Evolutionary conservation across 352 stramenopile species (phyloP).

Genomic region (Phytophthora citrophthora): DNA sequence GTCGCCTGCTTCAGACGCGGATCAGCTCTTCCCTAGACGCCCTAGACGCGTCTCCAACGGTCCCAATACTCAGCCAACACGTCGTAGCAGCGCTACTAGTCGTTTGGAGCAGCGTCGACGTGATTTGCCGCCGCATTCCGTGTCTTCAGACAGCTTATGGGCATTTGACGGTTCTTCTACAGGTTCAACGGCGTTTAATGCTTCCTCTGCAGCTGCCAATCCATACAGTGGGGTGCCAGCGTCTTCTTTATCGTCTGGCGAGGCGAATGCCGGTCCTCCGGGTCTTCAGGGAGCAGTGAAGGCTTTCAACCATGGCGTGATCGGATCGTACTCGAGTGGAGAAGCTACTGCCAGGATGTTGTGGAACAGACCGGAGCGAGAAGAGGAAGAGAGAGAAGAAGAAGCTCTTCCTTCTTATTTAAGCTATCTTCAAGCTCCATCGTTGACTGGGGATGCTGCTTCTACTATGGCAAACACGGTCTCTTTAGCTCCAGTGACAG

Average conservation of each 20-base stretch:
- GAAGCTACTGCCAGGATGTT: conserved; percentile 43
- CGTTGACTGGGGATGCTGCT: conserved; percentile 14
- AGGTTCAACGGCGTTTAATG: conserved; percentile 10
- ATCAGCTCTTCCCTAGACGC: conserved; percentile 33
- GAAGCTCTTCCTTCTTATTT: conserved; percentile 76
- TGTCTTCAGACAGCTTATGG: conserved; percentile 21
- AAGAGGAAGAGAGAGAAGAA: conserved; percentile 76
- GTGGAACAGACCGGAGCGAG: conserved; percentile 61
- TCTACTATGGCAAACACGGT: not conserved
- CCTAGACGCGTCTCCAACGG: conserved; percentile 9
- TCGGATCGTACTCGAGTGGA: conserved; percentile 42
- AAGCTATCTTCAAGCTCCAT: conserved; percentile 63
- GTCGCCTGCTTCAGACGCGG: conserved; percentile 6
- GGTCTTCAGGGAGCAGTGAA: conserved; percentile 7
- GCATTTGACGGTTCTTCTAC: conserved; percentile 25
- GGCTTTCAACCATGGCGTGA: conserved; percentile 41
- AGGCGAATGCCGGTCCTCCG: conserved; percentile 13
- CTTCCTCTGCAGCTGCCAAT: not conserved
- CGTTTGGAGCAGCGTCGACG: conserved; percentile 32
- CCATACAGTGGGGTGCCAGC: not conserved
- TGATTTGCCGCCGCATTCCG: conserved; percentile 25
- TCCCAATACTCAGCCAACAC: not conserved
- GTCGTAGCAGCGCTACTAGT: conserved; percentile 31
- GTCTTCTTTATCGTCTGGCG: not conserved
- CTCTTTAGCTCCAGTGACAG: conserved; percentile 3